These are phyloP conservation scores for Raphanus raphanistrum DNA, from an alignment of 345 rosid species.

Conservation along the genomic window DNA sequence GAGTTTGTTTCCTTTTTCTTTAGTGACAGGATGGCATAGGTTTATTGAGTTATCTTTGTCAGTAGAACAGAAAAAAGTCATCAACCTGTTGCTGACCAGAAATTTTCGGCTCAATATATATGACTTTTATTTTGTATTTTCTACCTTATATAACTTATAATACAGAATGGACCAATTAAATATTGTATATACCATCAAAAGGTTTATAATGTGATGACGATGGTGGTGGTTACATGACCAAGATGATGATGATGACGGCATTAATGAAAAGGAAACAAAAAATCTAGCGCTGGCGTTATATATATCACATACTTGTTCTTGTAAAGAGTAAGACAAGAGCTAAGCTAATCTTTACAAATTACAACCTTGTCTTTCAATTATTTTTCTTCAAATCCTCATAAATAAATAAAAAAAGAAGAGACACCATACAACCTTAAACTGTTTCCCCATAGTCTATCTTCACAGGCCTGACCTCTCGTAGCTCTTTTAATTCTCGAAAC, in stretches of 20 bases:
- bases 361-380: not conserved
- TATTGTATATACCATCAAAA: conserved; percentile 14
- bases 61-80: not conserved
- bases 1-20: not conserved
- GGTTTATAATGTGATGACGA: conserved; percentile 7
- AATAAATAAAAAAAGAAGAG: not conserved
- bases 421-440: conserved; percentile 30
- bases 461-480: conserved; percentile 22
- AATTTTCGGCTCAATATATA: conserved; percentile 17
- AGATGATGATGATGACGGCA: conserved; percentile 29
- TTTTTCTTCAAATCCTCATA: conserved; percentile 1
- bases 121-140: conserved; percentile 1
- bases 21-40: conserved; percentile 21
- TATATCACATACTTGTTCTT: conserved; percentile 37
- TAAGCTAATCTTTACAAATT: conserved; percentile 12
- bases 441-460: conserved; percentile 26
- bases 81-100: conserved; percentile 21
- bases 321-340: conserved; percentile 24
- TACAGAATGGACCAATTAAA: conserved; percentile 30
- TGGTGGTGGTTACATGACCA: conserved; percentile 28
- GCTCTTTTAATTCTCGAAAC: conserved; percentile 2
- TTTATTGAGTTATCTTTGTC: not conserved
- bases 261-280: conserved; percentile 34
- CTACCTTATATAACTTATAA: not conserved
- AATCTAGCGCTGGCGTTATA: conserved; percentile 36